Base-by-base conservation (phyloP, 2,329 filamentous ascomycete genomes). In the Helicocarpus griseus region DNA sequence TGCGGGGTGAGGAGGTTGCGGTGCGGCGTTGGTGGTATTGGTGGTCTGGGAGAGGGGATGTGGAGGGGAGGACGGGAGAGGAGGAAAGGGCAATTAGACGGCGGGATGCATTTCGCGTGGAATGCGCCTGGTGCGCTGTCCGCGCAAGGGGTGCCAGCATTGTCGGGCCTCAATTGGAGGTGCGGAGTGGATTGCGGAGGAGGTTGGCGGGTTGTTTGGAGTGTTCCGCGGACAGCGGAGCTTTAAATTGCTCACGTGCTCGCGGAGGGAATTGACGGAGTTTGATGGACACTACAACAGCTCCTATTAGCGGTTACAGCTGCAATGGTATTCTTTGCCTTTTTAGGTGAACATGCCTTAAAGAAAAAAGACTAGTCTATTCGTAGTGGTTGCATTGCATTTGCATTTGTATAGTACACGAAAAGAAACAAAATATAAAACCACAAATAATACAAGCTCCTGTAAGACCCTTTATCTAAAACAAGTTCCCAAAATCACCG, bases 401-500 rank as follows among this genome's bases (percentile, higher is more conserved):
- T 19, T 24, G 13, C 14, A 40, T 24, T 40, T 43, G 6, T 51
- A 47, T 40, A 35, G 19, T 40, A 33, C 44, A 45, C 26, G 36
- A 47, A 28, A 29, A 39, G 24, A n/a, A 36, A 41, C 31, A 14
- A 47, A 41, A 39, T 26, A 13, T 36, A 38, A 21, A 31, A 24
- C 26, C 38, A 19, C 22, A 48, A 36, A 28, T 38, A 19, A 52
- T 43, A 49, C 35, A 48, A 21, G 41, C 31, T 24, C 28, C 43
- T 33, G 54, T 56, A 53, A 65, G 36, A 7, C 24, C 14, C 49
- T 57, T 40, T 61, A 64, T 51, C 64, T 60, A n/a, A 64, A 31
- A 21, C n/a, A n/a, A n/a, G n/a, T n/a, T 21, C 41, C 61, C 35
- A 65, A 60, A 36, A 59, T 63, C 53, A 71, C 55, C 8, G 67